Evolutionary conservation across 768 basidiomycete species (phyloP).

Genomic region (Myochromella boudieri): DNA sequence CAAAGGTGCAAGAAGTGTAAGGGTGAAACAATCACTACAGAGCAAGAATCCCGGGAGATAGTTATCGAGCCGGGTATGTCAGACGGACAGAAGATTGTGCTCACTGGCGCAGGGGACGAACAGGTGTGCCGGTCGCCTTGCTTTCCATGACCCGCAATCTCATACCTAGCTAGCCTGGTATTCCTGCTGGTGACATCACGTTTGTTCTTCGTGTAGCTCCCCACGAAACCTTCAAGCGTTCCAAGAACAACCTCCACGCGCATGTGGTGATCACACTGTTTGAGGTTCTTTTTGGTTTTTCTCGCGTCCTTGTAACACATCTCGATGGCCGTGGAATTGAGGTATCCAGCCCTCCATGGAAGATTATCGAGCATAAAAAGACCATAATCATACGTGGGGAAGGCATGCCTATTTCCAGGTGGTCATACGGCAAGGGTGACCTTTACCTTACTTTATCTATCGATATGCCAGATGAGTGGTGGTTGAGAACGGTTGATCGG

Average conservation of each 20-base stretch:
- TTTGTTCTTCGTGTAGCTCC: slow-evolving; percentile 69
- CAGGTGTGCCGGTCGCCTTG: slow-evolving; percentile 47
- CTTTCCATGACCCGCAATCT: background rate
- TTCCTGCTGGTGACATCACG: slow-evolving; percentile 88
- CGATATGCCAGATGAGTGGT: slow-evolving; percentile 84
- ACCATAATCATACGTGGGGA: slow-evolving; percentile 78
- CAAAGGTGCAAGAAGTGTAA: slow-evolving; percentile 96
- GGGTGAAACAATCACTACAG: slow-evolving; percentile 77
- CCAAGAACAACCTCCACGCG: slow-evolving; percentile 77
- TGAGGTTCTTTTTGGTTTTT: slow-evolving; percentile 94
- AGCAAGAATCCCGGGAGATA: slow-evolving; percentile 88
- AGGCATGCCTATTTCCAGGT: slow-evolving; percentile 84
- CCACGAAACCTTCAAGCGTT: slow-evolving; percentile 83
- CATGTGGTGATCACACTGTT: slow-evolving; percentile 86
- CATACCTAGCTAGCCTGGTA: slow-evolving; percentile 58
- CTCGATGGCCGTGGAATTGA: slow-evolving; percentile 89
- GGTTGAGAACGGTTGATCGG: slow-evolving; percentile 66
- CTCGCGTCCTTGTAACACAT: slow-evolving; percentile 85
- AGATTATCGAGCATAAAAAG: slow-evolving; percentile 72
- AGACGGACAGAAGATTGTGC: slow-evolving; percentile 79
- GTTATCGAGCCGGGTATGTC: slow-evolving; percentile 85
- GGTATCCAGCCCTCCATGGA: slow-evolving; percentile 70
- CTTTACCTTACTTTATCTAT: slow-evolving; percentile 80
- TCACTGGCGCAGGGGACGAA: slow-evolving; percentile 90
- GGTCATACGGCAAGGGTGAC: slow-evolving; percentile 69